These are phyloP conservation scores for Aspergillus sparsus DNA, from an alignment of 495 filamentous ascomycete genomes.

Conservation along the genomic window DNA sequence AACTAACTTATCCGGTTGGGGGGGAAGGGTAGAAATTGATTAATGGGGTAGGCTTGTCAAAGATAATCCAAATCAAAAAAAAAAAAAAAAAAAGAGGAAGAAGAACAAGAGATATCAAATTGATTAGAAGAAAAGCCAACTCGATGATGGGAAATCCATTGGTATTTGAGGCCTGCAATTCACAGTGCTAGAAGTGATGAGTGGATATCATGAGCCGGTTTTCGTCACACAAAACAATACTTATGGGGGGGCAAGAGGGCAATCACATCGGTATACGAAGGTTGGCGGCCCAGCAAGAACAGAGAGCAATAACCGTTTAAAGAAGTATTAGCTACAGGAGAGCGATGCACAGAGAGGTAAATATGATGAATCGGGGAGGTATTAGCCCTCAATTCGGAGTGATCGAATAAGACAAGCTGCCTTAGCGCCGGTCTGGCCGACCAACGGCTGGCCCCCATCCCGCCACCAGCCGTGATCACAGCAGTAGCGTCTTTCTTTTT, in stretches of 20 bases:
- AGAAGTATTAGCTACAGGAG: constrained; percentile 10
- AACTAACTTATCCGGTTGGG: no score
- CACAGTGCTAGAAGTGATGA: not conserved
- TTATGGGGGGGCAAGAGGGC: no score
- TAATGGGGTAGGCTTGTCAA: no score
- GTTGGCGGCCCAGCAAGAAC: not conserved
- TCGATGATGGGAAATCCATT: constrained; percentile 14
- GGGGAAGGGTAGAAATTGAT: no score
- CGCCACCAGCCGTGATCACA: constrained; percentile 13
- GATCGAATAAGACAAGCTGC: constrained; percentile 16
- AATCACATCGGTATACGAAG: not conserved
- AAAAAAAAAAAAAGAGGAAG: not conserved
- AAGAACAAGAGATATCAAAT: not conserved
- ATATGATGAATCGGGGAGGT: not conserved
- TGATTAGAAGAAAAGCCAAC: not conserved
- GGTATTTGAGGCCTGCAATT: constrained; percentile 15
- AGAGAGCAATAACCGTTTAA: constrained; percentile 9
- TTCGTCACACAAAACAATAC: no score
- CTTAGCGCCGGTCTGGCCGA: constrained; percentile 16
- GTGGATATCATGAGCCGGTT: not conserved
- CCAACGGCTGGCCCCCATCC: constrained; percentile 5
- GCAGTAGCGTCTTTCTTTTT: constrained; percentile 18
- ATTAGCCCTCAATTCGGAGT: constrained; percentile 14
- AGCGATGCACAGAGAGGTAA: not conserved
- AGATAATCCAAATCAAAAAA: not conserved